These are phyloP conservation scores for Bimuria novae-zelandiae DNA, from an alignment of 2,329 filamentous ascomycete species.

Conservation along the genomic window DNA sequence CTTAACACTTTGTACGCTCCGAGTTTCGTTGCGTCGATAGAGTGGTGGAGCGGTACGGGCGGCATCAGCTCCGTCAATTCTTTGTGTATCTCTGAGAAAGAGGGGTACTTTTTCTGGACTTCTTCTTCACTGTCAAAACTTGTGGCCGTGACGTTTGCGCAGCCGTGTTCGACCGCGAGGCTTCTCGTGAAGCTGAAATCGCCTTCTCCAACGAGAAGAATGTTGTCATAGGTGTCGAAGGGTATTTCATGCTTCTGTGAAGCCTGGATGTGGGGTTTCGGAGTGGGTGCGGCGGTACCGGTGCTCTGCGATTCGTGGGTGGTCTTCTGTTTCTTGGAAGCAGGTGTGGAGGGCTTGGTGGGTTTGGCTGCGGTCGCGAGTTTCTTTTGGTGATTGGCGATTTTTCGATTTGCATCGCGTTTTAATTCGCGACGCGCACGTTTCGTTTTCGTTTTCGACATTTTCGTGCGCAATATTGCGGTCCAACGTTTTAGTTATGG, in stretches of 20 bases:
- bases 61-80: constrained; percentile 34
- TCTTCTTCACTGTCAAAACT: constrained; percentile 65
- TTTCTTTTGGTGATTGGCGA: constrained; percentile 32
- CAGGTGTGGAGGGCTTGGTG: constrained; percentile 7
- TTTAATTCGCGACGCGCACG: constrained; percentile 40
- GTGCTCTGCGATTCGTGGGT: constrained; percentile 11
- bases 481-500: no score
- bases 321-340: constrained; percentile 21
- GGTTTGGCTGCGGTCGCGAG: constrained; percentile 13
- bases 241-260: constrained; percentile 63
- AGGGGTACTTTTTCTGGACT: constrained; percentile 56
- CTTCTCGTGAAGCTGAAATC: constrained; percentile 78
- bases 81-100: constrained; percentile 50
- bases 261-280: constrained; percentile 24
- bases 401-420: constrained; percentile 36
- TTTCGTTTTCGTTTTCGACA: constrained; percentile 45
- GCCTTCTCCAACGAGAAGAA: constrained; percentile 77
- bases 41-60: constrained; percentile 52
- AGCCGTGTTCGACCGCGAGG: constrained; percentile 68
- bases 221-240: constrained; percentile 67
- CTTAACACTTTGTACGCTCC: constrained; percentile 34
- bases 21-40: constrained; percentile 68
- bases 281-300: constrained; percentile 18
- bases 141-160: constrained; percentile 70
- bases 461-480: constrained; percentile 14